A percentile compares a stretch with the other conserved stretches of the same genome.
Evolutionary conservation across 169 alveolate species (phyloP).

Genomic region (Eimeria falciformis): DNA sequence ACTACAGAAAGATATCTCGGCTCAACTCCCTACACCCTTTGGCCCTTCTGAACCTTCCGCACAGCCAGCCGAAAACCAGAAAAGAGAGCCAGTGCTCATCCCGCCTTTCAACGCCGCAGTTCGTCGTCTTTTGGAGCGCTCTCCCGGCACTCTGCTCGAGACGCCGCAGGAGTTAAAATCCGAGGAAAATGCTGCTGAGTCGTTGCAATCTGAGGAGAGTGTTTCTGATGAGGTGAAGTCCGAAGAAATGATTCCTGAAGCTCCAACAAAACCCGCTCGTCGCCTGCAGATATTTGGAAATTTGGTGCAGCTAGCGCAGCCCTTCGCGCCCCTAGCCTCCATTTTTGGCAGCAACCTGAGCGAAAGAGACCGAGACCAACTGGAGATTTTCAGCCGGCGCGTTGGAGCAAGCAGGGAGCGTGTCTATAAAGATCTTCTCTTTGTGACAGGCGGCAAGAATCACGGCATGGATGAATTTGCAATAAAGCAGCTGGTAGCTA

Average conservation of each 20-base stretch:
- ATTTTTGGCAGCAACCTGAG: conserved; percentile 30
- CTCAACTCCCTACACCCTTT: too few species aligned
- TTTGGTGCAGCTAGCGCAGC: conserved; percentile 23
- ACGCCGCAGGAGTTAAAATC: too few species aligned
- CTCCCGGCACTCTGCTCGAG: too few species aligned
- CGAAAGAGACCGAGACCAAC: conserved; percentile 45
- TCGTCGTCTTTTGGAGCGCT: too few species aligned
- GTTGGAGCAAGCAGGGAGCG: conserved; percentile 62
- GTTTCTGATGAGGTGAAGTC: too few species aligned
- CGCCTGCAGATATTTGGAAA: conserved; percentile 48
- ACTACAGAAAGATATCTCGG: too few species aligned
- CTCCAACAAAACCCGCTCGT: neutral
- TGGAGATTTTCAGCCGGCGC: conserved; percentile 34
- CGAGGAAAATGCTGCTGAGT: too few species aligned
- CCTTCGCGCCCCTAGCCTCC: neutral
- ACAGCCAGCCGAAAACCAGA: neutral
- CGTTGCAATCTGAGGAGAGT: too few species aligned
- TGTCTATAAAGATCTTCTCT: conserved; percentile 27
- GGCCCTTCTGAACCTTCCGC: neutral
- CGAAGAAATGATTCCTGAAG: too few species aligned
- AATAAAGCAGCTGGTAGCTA: conserved; percentile 46
- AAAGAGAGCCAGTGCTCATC: neutral
- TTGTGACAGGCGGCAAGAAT: conserved; percentile 14
- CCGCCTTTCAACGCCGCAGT: neutral
- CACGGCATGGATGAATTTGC: conserved; percentile 52